Percentiles rank a stretch among this genome's conserved stretches.
Evolutionary conservation across 345 rosid species (phyloP).

Genomic region (Cardamine chenopodiifolia): DNA sequence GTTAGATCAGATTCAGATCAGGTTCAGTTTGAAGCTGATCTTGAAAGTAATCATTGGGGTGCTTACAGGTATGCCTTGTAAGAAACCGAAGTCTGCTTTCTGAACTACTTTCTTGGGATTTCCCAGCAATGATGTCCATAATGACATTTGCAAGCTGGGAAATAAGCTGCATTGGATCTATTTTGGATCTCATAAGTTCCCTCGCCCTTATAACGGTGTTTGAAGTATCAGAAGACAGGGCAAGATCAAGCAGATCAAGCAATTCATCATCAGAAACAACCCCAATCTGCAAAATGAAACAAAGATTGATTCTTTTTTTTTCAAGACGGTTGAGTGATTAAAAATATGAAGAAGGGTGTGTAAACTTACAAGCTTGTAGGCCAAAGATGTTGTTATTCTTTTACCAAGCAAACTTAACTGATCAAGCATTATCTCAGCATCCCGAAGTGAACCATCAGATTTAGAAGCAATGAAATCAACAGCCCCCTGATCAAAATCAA

Average conservation of each 20-base stretch:
- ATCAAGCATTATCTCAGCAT: constrained; percentile 95
- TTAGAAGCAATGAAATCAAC: constrained; percentile 88
- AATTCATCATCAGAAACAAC: constrained; percentile 93
- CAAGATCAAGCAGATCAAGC: constrained; percentile 88
- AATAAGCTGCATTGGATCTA: constrained; percentile 92
- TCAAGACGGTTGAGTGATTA: neutral
- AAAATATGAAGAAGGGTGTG: constrained; percentile 7
- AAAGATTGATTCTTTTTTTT: neutral
- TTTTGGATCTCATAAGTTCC: constrained; percentile 90
- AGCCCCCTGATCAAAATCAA: constrained; percentile 74
- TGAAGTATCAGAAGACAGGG: constrained; percentile 88
- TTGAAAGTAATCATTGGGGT: neutral
- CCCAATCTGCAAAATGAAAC: constrained; percentile 61
- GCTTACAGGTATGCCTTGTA: constrained; percentile 65
- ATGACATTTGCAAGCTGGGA: constrained; percentile 93
- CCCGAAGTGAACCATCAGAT: constrained; percentile 91
- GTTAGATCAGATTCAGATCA: neutral
- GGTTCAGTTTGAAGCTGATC: neutral
- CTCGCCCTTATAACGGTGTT: constrained; percentile 90
- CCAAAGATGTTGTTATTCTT: constrained; percentile 73
- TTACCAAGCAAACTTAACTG: constrained; percentile 91
- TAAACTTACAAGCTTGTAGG: constrained; percentile 79
- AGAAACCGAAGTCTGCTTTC: constrained; percentile 61
- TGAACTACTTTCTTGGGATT: constrained; percentile 62
- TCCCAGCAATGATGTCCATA: constrained; percentile 85